Percentiles rank a stretch among this genome's conserved stretches.
Conservation (phyloP, 345 rosid species). For the Gossypium turneri region DNA sequence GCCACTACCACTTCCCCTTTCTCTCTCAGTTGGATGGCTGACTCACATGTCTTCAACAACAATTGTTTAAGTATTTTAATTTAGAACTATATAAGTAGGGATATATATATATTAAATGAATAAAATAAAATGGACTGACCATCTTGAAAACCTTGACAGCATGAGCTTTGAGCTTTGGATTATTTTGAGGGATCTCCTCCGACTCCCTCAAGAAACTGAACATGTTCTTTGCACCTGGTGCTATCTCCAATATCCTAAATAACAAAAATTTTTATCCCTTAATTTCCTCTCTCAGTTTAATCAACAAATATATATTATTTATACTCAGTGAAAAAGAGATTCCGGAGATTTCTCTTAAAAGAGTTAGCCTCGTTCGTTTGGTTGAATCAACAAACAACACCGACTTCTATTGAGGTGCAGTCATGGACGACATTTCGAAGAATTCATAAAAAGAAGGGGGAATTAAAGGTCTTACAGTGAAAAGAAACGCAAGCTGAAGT, state of each 20-base stretch:
- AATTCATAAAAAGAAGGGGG: background rate
- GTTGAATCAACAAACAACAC: too few relatives aligned
- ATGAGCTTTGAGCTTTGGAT: slow-evolving; percentile 68
- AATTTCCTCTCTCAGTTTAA: too few relatives aligned
- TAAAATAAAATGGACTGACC: slow-evolving; percentile 24
- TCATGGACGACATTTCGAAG: background rate
- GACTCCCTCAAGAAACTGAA: slow-evolving; percentile 59
- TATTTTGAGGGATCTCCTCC: slow-evolving; percentile 47
- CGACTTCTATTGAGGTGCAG: too few relatives aligned
- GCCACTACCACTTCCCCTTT: slow-evolving; percentile 45
- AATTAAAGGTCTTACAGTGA: slow-evolving; percentile 11
- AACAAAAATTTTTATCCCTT: background rate
- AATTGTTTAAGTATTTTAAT: background rate
- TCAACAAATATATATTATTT: too few relatives aligned
- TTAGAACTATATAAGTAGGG: too few relatives aligned
- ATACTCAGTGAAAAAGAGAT: too few relatives aligned
- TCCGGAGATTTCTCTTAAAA: too few relatives aligned
- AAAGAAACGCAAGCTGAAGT: slow-evolving; percentile 49
- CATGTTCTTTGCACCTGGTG: slow-evolving; percentile 53
- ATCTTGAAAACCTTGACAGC: slow-evolving; percentile 65
- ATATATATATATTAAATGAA: too few relatives aligned
- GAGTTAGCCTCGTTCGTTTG: too few relatives aligned
- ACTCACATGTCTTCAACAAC: slow-evolving; percentile 42
- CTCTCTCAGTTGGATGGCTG: slow-evolving; percentile 51
- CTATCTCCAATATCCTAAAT: slow-evolving; percentile 59